Percentiles rank a stretch among this genome's conserved stretches.
Conservation (phyloP, 176 grass and related monocot species). For the Paspalum vaginatum region DNA sequence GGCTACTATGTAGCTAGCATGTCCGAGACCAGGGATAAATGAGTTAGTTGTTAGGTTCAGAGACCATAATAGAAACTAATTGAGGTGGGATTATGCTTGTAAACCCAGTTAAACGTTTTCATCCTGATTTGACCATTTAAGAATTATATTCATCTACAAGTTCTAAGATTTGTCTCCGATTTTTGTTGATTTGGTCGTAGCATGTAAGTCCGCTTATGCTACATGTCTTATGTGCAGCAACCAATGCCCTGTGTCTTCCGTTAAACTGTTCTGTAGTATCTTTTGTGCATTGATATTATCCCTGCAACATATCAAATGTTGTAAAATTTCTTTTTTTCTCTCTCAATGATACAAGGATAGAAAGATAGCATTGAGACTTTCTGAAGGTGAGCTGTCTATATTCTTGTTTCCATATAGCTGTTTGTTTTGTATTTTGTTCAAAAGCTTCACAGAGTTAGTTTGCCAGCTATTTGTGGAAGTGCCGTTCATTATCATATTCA, state of each 20-base stretch:
- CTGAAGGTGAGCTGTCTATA: neutral
- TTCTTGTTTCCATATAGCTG: neutral
- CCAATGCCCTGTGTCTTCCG: neutral
- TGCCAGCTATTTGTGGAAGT: neutral
- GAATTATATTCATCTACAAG: neutral
- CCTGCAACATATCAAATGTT: neutral
- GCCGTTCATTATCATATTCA: neutral
- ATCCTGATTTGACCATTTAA: neutral
- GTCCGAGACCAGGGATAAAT: neutral
- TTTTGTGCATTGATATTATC: neutral
- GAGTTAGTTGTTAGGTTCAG: neutral
- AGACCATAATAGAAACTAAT: neutral
- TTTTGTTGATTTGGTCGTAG: neutral
- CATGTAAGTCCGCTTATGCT: neutral
- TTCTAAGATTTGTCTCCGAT: neutral
- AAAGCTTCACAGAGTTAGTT: neutral
- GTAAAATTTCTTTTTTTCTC: neutral
- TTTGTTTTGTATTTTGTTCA: neutral
- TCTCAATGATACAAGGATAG: neutral
- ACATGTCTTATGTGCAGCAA: neutral
- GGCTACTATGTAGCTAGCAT: too few species aligned
- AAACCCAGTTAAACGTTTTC: neutral
- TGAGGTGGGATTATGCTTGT: neutral
- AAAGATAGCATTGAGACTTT: neutral
- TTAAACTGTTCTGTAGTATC: neutral